Evolutionary conservation across 805 yeast genomes (phyloP).

Genomic region (Vanderwaltozyma yarrowii): DNA sequence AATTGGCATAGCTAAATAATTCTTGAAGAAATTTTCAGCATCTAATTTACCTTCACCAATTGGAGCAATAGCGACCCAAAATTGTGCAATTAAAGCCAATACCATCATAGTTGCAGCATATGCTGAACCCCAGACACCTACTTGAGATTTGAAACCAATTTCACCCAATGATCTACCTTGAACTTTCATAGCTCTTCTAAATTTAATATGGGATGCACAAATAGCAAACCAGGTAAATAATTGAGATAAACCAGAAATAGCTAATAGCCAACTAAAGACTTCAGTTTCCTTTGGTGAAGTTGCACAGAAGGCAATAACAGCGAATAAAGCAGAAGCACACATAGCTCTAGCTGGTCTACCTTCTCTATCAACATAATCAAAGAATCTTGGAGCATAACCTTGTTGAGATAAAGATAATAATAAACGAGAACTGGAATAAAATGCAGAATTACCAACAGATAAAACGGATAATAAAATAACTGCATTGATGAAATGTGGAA

Average conservation of each 20-base stretch:
- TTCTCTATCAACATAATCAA: constrained; percentile 49
- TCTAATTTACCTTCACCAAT: constrained; percentile 28
- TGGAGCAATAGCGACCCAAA: constrained; percentile 60
- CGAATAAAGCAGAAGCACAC: constrained; percentile 39
- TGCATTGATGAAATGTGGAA: constrained; percentile 56
- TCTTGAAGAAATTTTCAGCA: constrained; percentile 37
- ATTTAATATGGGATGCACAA: constrained; percentile 45
- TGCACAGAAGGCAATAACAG: constrained; percentile 57
- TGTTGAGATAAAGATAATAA: constrained; percentile 46
- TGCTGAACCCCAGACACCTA: constrained; percentile 44
- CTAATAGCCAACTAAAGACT: constrained; percentile 55
- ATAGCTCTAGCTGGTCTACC: constrained; percentile 58
- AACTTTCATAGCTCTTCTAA: constrained; percentile 45
- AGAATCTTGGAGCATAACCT: constrained; percentile 47
- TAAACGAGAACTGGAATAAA: constrained; percentile 39
- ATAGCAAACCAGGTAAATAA: constrained; percentile 55
- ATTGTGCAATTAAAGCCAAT: constrained; percentile 46
- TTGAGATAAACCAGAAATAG: constrained; percentile 53
- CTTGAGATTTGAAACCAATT: constrained; percentile 42
- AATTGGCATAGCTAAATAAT: constrained; percentile 40
- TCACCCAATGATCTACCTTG: constrained; percentile 44
- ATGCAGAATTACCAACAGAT: constrained; percentile 50
- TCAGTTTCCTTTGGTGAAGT: constrained; percentile 46
- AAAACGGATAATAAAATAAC: constrained; percentile 52
- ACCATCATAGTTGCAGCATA: constrained; percentile 42